Conservation (phyloP, 148 eudicot species). For the Gaultheria prostrata region DNA sequence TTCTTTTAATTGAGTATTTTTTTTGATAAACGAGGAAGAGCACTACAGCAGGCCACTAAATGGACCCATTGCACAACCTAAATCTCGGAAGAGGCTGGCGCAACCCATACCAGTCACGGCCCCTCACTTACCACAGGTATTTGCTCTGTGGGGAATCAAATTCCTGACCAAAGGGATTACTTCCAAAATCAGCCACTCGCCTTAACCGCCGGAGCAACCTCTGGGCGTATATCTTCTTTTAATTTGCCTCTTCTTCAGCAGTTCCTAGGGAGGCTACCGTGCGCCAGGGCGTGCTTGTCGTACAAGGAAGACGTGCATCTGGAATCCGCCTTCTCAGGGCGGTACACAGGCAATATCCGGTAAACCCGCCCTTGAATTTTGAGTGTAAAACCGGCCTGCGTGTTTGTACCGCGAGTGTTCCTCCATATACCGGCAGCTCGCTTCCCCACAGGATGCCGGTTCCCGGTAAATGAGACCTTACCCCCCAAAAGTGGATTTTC, state of each 20-base stretch:
- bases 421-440: constrained; percentile 29
- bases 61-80: too few species aligned
- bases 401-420: constrained; percentile 26
- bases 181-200: too few species aligned
- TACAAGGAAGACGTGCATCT: constrained; percentile 18
- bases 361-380: constrained; percentile 16
- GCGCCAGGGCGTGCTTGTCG: constrained; percentile 13
- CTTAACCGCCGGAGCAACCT: too few species aligned
- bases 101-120: too few species aligned
- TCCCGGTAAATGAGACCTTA: constrained; percentile 2
- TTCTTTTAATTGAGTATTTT: neutral
- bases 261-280: neutral
- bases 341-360: constrained; percentile 21
- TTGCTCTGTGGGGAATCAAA: too few species aligned
- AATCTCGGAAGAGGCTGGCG: too few species aligned
- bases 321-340: constrained; percentile 14
- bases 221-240: neutral
- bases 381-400: constrained; percentile 26
- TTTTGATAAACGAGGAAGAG: too few species aligned
- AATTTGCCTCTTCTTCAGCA: neutral
- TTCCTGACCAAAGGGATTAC: too few species aligned
- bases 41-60: too few species aligned
- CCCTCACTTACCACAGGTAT: too few species aligned
- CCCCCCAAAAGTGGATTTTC: neutral
- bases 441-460: constrained; percentile 19